Percentiles rank a stretch among this genome's conserved stretches.
These are phyloP conservation scores for Phialophora macrospora DNA, from an alignment of 2,329 filamentous ascomycete genomes.

Conservation along the genomic window DNA sequence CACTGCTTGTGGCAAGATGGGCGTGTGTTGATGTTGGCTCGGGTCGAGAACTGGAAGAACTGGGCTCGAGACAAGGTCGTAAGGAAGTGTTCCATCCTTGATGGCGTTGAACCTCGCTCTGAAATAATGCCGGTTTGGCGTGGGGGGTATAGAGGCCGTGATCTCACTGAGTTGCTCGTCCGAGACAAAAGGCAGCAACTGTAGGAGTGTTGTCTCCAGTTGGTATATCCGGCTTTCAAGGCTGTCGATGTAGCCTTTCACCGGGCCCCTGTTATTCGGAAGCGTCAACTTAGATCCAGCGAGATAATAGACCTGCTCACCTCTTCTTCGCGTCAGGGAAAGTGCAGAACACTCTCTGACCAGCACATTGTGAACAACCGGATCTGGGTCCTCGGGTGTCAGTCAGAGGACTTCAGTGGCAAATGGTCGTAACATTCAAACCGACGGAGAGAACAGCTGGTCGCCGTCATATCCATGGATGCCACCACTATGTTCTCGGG, in stretches of 20 bases:
- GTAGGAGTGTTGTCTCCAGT: neutral
- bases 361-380: slow-evolving; percentile 7
- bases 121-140: neutral
- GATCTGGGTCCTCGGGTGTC: neutral
- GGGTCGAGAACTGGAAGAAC: neutral
- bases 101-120: neutral
- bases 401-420: neutral
- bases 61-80: neutral
- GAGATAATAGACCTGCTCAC: neutral
- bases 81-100: neutral
- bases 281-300: neutral
- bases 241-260: slow-evolving; percentile 15
- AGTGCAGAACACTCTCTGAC: slow-evolving; percentile 5
- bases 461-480: neutral
- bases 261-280: neutral
- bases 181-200: neutral
- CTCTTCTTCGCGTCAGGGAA: slow-evolving; percentile 12
- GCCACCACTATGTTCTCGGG: too few species aligned
- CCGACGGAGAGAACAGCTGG: neutral
- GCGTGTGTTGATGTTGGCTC: neutral
- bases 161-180: neutral
- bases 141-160: neutral
- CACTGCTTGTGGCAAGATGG: neutral
- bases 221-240: slow-evolving; percentile 5
- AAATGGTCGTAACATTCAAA: neutral